Evolutionary conservation across 2,329 filamentous ascomycete species (phyloP), one percentile per base, ranked within the genome.

Genomic region (Colletotrichum camelliae): DNA sequence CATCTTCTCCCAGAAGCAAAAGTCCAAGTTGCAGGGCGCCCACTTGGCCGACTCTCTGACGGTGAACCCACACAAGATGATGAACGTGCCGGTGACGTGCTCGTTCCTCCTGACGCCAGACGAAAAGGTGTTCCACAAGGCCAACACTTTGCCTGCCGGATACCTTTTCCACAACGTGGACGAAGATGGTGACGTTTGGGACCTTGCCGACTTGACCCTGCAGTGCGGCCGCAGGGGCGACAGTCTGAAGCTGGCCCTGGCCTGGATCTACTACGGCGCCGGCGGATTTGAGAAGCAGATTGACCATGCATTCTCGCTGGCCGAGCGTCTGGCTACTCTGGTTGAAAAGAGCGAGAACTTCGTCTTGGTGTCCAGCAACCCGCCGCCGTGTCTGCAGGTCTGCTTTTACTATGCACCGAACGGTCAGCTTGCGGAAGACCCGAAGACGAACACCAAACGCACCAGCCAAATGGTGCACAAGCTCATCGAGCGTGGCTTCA

Each of bases 61-160:
- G 3, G 91, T 98, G 70, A 98, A 98, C 84, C 96, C 97, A 73
- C 97, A 99, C 87, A 98, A 98, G 87, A 98, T 98, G 97, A 91
- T 98, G 82, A 95, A 95, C 74, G 94, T 95, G 4, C 96, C 97
- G 0, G 87, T 97, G 55, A 98, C 96, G 0, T 98, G 96, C 86
- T 96, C 94, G 0, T 98, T 98, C 86, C 90, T 99, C 6, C 89
- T 99, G 15, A 93, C 92, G 0, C 90, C 91, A 3, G 96, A 98
- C 82, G 85, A 97, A 81, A 88, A 89, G 72, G 86, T 93, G 29
- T 97, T 98, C 83, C 94, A 97, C 83, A 87, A 86, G 62, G 96
- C 96, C 15, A 98, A 98, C 85, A 98, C 94, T 4, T 90, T 98
- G 4, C 93, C 93, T 0, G 97, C 96, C 0, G 95, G 94, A 6